These are phyloP conservation scores for Cryptosporidium parvum DNA, from an alignment of 169 alveolate genomes.

Conservation along the genomic window DNA sequence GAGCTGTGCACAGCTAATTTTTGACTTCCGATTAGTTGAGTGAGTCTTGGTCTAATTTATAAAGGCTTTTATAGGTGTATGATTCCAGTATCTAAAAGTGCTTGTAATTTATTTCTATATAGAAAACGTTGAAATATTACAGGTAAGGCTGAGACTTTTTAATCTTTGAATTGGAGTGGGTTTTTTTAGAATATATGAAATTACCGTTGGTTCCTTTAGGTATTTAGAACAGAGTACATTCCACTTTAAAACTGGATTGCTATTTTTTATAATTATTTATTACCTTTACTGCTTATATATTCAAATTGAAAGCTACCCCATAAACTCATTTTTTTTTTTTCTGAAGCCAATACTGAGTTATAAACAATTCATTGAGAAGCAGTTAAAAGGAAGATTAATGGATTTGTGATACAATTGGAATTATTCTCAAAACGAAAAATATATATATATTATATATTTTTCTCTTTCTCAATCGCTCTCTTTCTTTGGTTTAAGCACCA, in stretches of 20 bases:
- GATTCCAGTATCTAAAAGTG: background rate
- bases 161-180: background rate
- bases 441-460: conserved; percentile 4
- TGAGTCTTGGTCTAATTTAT: background rate
- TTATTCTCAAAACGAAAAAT: background rate
- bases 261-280: too few species aligned
- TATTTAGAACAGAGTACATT: background rate
- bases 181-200: background rate
- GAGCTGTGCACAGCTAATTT: conserved; percentile 14
- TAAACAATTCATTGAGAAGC: background rate
- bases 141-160: background rate
- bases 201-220: background rate
- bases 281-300: background rate
- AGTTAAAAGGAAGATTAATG: conserved; percentile 3
- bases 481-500: background rate
- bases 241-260: background rate
- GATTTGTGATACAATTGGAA: background rate
- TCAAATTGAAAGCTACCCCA: background rate
- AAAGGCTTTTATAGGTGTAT: background rate
- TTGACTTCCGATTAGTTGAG: background rate
- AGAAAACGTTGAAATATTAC: background rate
- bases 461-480: conserved; percentile 21
- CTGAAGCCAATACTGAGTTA: background rate
- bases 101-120: background rate
- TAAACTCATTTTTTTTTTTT: too few species aligned